Evolutionary conservation across 2,329 filamentous ascomycete genomes (phyloP).

Genomic region (Colletotrichum australisinense): DNA sequence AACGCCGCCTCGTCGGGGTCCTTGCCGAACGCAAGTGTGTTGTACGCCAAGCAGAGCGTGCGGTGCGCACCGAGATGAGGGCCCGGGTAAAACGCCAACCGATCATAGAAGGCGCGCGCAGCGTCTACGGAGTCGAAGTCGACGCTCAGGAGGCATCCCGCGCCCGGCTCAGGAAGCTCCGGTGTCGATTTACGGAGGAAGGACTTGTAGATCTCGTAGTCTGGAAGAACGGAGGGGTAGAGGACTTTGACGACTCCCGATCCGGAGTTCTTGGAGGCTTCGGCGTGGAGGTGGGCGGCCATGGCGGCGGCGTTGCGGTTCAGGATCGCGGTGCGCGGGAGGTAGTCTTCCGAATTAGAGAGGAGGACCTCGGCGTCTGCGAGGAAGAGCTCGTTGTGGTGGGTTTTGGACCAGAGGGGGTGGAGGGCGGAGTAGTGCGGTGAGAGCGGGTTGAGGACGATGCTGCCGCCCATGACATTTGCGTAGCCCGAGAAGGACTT

Average conservation of each 20-base stretch:
- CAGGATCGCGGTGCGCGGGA: slow-evolving; percentile 49
- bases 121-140: slow-evolving; percentile 57
- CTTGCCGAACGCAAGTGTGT: slow-evolving; percentile 55
- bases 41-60: slow-evolving; percentile 62
- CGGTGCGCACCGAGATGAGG: slow-evolving; percentile 66
- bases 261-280: slow-evolving; percentile 38
- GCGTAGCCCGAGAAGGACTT: slow-evolving; percentile 69
- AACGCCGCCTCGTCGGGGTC: slow-evolving; percentile 49
- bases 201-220: slow-evolving; percentile 50
- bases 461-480: slow-evolving; percentile 65
- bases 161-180: slow-evolving; percentile 61
- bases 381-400: slow-evolving; percentile 59
- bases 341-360: slow-evolving; percentile 56
- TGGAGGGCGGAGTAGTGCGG: slow-evolving; percentile 52
- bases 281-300: slow-evolving; percentile 50
- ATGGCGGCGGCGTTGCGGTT: slow-evolving; percentile 59
- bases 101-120: slow-evolving; percentile 61
- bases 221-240: slow-evolving; percentile 54
- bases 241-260: slow-evolving; percentile 49
- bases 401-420: slow-evolving; percentile 28
- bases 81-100: slow-evolving; percentile 59
- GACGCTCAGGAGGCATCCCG: slow-evolving; percentile 65
- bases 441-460: slow-evolving; percentile 60
- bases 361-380: slow-evolving; percentile 59
- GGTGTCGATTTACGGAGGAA: slow-evolving; percentile 50